Evolutionary conservation across 257 asterid species (phyloP), one percentile per base, ranked within the genome.

Genomic region (Voacanga thouarsii): DNA sequence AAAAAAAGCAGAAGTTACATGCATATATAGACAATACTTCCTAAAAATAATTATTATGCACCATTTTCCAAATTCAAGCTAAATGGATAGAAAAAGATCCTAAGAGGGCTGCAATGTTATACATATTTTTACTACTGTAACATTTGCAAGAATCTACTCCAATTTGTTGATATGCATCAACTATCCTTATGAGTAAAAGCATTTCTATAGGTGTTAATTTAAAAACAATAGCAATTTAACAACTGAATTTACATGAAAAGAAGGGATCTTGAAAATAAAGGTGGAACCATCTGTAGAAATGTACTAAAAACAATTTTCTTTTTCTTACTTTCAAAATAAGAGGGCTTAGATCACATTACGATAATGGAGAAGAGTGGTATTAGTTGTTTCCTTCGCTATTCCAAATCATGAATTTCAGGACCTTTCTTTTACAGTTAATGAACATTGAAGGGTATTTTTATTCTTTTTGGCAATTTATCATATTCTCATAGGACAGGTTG

Each of bases 301-400:
- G 70, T 39, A 64, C 44, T 4, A 15, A 37, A 16, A 66, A 24
- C 49, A 66, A 18, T 66, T 65, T 37, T 33, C 71, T 44, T 65
- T 33, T 65, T 65, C 71, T 65, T 65, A 7, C 2, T 65, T 65
- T 65, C 71, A 65, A 61, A 65, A 30, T 19, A 65, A 30, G 71
- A 33, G 71, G n/a, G n/a, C n/a, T 18, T 65, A 65, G 10, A 33
- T 30, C 21, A 51, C 57, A 11, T 51, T 16, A 15, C 15, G 21
- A 16, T 51, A 51, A 51, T 51, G 57, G 57, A 15, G 0, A 12
- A 51, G 15, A 51, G 57, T 51, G 57, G n/a, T 65, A 4, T 37
- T 8, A 37, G 47, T 61, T 61, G 68, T 26, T 61, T 28, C 68
- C 26, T 61, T 61, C 28, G 28, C 68, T 37, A 37, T 37, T 33